Evolutionary conservation across 495 filamentous ascomycete genomes (phyloP).

Genomic region (Parachaetomium inaequale): DNA sequence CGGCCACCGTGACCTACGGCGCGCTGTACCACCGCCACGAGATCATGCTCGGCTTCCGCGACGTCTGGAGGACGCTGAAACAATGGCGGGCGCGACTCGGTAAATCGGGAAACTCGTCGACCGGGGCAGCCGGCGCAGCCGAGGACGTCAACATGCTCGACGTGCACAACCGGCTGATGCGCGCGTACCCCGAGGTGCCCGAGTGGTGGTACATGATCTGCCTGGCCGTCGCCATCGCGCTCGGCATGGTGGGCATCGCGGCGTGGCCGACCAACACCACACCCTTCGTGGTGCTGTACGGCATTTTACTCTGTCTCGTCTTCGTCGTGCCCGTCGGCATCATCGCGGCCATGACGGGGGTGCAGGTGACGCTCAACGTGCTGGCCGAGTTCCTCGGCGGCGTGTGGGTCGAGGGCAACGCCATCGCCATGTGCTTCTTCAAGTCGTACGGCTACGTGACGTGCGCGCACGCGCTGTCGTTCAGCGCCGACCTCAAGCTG

Average conservation of each 20-base stretch:
- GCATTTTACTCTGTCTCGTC: slow-evolving; percentile 40
- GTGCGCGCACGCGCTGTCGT: slow-evolving; percentile 38
- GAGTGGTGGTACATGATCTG: slow-evolving; percentile 44
- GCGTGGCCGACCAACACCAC: slow-evolving; percentile 41
- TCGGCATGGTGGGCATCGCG: slow-evolving; percentile 39
- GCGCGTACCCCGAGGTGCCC: slow-evolving; percentile 38
- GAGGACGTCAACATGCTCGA: slow-evolving; percentile 30
- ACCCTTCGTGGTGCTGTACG: slow-evolving; percentile 42
- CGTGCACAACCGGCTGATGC: slow-evolving; percentile 43
- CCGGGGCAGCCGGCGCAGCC: slow-evolving; percentile 3
- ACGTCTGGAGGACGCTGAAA: slow-evolving; percentile 31
- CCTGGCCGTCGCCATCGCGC: slow-evolving; percentile 31
- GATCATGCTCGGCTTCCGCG: slow-evolving; percentile 37
- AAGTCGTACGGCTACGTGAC: slow-evolving; percentile 45
- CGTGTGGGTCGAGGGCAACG: slow-evolving; percentile 39
- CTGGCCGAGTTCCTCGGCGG: slow-evolving; percentile 48
- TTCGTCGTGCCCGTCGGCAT: slow-evolving; percentile 45
- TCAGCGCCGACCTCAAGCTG: slow-evolving; percentile 42
- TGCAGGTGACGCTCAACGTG: slow-evolving; percentile 43
- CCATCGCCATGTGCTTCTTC: slow-evolving; percentile 45
- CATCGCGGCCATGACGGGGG: slow-evolving; percentile 42
- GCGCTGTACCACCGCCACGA: slow-evolving; percentile 41
- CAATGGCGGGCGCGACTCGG: not conserved
- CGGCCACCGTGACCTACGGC: slow-evolving; percentile 38
- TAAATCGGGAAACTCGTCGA: not conserved